A percentile compares a stretch with the other conserved stretches of the same genome.
phyloP scores from a whole-genome alignment of 2,329 filamentous ascomycete species.

The Elsinoe necatrix region DNA sequence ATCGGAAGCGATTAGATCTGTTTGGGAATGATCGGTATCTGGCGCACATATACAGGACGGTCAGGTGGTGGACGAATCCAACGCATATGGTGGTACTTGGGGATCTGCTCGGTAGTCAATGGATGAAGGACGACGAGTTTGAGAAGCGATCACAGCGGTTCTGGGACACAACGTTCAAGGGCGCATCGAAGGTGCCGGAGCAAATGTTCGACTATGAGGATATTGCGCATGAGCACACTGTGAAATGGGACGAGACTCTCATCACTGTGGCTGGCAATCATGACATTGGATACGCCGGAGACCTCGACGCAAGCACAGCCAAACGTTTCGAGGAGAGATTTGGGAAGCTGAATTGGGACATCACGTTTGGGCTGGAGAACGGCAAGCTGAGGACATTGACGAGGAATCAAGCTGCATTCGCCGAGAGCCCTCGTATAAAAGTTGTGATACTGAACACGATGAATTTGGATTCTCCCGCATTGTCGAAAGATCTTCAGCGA shows the following conservation, averaged over 20 bases:
- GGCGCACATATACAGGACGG: slow-evolving; percentile 77
- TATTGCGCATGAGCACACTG: slow-evolving; percentile 21
- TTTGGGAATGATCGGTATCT: slow-evolving; percentile 93
- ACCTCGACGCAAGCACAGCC: slow-evolving; percentile 68
- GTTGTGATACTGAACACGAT: slow-evolving; percentile 85
- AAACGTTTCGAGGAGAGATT: slow-evolving; percentile 76
- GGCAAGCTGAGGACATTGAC: background rate
- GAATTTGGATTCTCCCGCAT: slow-evolving; percentile 80
- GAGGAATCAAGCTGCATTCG: slow-evolving; percentile 5
- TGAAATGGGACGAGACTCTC: slow-evolving; percentile 44
- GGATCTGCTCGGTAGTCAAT: slow-evolving; percentile 88
- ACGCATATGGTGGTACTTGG: slow-evolving; percentile 85
- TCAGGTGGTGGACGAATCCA: slow-evolving; percentile 75
- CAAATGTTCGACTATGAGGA: slow-evolving; percentile 18
- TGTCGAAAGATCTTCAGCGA: slow-evolving; percentile 57
- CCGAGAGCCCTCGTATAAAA: slow-evolving; percentile 58
- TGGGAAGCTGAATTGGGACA: slow-evolving; percentile 83
- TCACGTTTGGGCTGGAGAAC: slow-evolving; percentile 50
- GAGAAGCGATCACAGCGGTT: slow-evolving; percentile 61
- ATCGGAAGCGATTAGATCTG: slow-evolving; percentile 75
- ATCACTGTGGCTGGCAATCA: slow-evolving; percentile 94
- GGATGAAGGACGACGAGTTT: slow-evolving; percentile 84
- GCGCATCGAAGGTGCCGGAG: slow-evolving; percentile 29
- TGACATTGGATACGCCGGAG: slow-evolving; percentile 91
- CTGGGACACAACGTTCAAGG: slow-evolving; percentile 73